A percentile compares a stretch with the other conserved stretches of the same genome.
These are phyloP conservation scores for Cenococcum geophilum DNA, from an alignment of 495 filamentous ascomycete genomes.

Conservation along the genomic window DNA sequence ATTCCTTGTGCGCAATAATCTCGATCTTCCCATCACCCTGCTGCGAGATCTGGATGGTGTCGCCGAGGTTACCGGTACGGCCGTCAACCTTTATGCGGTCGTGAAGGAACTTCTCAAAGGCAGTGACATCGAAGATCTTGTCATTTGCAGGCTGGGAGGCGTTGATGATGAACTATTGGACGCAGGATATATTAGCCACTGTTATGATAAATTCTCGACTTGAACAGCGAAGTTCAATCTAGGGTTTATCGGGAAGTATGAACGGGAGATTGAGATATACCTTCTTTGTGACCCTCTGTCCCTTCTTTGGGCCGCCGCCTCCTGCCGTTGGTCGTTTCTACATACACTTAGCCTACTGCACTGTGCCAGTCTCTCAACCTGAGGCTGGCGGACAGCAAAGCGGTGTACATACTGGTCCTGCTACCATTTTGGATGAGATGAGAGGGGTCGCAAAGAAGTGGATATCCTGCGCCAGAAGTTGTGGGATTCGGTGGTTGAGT, in stretches of 20 bases:
- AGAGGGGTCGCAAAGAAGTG: slow-evolving; percentile 58
- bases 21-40: slow-evolving; percentile 92
- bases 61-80: slow-evolving; percentile 95
- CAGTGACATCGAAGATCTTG: slow-evolving; percentile 99
- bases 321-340: slow-evolving; percentile 46
- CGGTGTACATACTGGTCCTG: slow-evolving; percentile 73
- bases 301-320: slow-evolving; percentile 52
- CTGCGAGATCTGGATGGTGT: slow-evolving; percentile 84
- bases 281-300: slow-evolving; percentile 66
- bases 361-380: slow-evolving; percentile 40
- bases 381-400: slow-evolving; percentile 69
- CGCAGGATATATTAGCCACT: not conserved
- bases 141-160: slow-evolving; percentile 93
- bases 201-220: not conserved
- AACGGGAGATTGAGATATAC: slow-evolving; percentile 35
- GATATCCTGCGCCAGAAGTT: slow-evolving; percentile 46
- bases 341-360: slow-evolving; percentile 90
- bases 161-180: slow-evolving; percentile 88
- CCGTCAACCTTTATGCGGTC: slow-evolving; percentile 99
- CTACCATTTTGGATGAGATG: slow-evolving; percentile 49
- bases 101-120: slow-evolving; percentile 99
- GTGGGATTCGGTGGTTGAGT: slow-evolving; percentile 24
- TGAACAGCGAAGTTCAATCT: too few species aligned
- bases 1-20: slow-evolving; percentile 93
- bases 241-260: not conserved